Evolutionary conservation across 768 basidiomycete genomes (phyloP), one percentile per base, ranked within the genome.

Genomic region (Clavulina sp.): DNA sequence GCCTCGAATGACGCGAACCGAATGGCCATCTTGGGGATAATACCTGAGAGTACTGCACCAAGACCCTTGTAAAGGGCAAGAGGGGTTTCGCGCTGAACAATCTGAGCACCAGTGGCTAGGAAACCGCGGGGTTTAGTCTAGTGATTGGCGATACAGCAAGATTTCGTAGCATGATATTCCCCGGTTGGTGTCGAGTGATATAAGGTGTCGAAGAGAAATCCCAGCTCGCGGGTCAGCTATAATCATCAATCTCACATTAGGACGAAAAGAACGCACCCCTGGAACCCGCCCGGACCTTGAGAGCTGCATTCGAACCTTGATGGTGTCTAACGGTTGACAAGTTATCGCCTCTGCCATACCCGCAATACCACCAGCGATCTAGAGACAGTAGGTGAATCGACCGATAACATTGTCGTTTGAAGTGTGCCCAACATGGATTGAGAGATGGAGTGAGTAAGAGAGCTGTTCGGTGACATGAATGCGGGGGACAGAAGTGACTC

Each of bases 251-350:
- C n/a, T n/a, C n/a, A n/a, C n/a, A n/a, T n/a, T n/a, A n/a, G n/a
- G n/a, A n/a, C n/a, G n/a, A n/a, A n/a, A n/a, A 48, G 24, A 41
- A 48, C 52, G 32, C 66, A 97, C 95, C 44, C 95, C 95, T 49
- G 84, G 77, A 38, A 72, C 64, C 52, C 71, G 69, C 31, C 89
- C 78, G 6, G 89, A 81, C 66, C 70, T 78, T 53, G 85, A 86
- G 52, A 99, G 79, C 69, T 99, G 95, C 95, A 99, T 99, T n/a
- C 95, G 87, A 59, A 96, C 93, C 70, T 97, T 97, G 73, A 97
- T 97, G 24, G 95, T 97, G 64, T 99, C 95, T 41, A 97, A 78
- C 7, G 91, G 91, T 63, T 93, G 91, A 65, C 91, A 93, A 61
- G 65, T 59, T 54, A 88, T 80, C 51, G 93, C 92, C 69, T 96